phyloP scores from a whole-genome alignment of 1,284 basidiomycete genomes.

The Trichosporon ovoides region DNA sequence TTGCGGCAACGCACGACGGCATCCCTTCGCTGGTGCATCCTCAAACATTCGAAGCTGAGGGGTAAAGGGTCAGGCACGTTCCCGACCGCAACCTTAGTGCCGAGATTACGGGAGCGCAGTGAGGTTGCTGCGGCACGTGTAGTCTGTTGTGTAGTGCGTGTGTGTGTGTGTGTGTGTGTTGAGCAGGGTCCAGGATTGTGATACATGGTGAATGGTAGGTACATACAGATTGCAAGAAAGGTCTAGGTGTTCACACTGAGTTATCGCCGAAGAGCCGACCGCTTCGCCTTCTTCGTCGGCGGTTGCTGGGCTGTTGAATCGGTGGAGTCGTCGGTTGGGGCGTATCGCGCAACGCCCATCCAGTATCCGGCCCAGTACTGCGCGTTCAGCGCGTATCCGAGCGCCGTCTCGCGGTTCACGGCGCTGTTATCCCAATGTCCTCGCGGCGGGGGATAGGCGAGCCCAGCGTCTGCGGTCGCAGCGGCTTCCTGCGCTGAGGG shows the following conservation, averaged over 20 bases:
- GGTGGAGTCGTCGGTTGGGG: not conserved
- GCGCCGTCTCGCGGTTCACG: constrained; percentile 28
- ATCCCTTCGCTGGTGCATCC: too few species aligned
- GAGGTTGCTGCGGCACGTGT: too few species aligned
- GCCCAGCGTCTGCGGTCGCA: not conserved
- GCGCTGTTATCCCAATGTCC: constrained; percentile 13
- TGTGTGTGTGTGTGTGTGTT: too few species aligned
- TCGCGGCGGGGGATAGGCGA: constrained; percentile 18
- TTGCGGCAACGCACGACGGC: too few species aligned
- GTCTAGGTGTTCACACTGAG: not conserved
- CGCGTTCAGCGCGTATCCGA: constrained; percentile 41
- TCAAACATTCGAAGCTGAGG: too few species aligned
- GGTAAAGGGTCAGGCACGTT: too few species aligned
- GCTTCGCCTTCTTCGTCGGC: not conserved
- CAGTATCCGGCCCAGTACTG: constrained; percentile 48
- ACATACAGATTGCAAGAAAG: not conserved
- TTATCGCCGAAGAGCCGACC: not conserved
- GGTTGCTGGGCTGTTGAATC: not conserved
- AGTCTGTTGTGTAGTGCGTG: too few species aligned
- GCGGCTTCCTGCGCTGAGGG: not conserved
- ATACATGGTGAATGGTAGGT: too few species aligned
- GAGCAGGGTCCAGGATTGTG: too few species aligned
- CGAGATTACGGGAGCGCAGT: too few species aligned
- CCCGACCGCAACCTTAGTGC: too few species aligned
- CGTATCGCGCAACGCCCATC: constrained; percentile 38